These are phyloP conservation scores for Cladosporium sp. DNA, from an alignment of 2,329 filamentous ascomycete genomes.

Conservation along the genomic window DNA sequence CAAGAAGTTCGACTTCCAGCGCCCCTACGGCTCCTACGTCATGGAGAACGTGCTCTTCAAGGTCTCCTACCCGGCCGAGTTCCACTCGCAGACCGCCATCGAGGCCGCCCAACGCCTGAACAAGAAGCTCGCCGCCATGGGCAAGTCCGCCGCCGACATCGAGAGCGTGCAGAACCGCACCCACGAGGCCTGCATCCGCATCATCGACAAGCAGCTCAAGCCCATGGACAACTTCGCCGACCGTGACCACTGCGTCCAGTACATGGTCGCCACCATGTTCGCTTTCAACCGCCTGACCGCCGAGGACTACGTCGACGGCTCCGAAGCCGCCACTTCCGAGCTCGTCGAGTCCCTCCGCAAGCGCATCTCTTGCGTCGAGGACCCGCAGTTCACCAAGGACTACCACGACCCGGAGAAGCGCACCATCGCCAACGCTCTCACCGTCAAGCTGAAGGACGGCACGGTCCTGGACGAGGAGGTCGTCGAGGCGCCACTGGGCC, in stretches of 20 bases:
- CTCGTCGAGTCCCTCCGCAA: constrained; percentile 87
- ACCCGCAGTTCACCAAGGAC: constrained; percentile 86
- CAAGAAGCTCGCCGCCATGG: constrained; percentile 71
- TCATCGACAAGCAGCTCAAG: constrained; percentile 99
- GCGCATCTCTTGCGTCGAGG: constrained; percentile 94
- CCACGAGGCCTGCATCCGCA: constrained; percentile 96
- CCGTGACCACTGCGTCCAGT: constrained; percentile 98
- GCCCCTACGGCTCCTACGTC: constrained; percentile 93
- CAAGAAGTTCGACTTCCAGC: constrained; percentile 93
- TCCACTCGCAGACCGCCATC: constrained; percentile 97
- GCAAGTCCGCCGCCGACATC: constrained; percentile 91
- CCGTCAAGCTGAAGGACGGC: constrained; percentile 89
- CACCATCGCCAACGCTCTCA: constrained; percentile 95
- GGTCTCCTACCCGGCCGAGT: constrained; percentile 96
- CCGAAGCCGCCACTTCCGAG: constrained; percentile 82
- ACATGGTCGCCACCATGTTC: constrained; percentile 97
- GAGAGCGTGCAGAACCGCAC: constrained; percentile 90
- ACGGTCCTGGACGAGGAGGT: constrained; percentile 84
- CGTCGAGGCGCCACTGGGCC: constrained; percentile 90
- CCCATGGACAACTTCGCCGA: constrained; percentile 99
- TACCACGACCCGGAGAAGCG: constrained; percentile 92
- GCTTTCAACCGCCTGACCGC: constrained; percentile 90
- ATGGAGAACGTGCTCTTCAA: constrained; percentile 99
- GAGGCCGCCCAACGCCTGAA: constrained; percentile 88
- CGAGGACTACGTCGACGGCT: constrained; percentile 85